phyloP scores from a whole-genome alignment of 352 stramenopile genomes.

The Pythium phragmiticola region DNA sequence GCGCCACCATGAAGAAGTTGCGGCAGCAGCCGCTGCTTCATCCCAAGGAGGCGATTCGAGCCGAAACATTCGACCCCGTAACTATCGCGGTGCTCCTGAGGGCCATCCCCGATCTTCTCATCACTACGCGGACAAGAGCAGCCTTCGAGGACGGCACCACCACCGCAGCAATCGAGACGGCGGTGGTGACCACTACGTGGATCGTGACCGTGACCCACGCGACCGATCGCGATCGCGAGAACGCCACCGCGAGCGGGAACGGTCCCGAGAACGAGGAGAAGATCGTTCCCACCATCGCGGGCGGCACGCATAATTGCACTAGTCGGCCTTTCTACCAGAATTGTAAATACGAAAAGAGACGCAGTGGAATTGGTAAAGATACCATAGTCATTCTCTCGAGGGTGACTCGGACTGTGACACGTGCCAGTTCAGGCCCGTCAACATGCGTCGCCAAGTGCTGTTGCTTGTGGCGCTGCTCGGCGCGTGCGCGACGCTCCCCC shows the following conservation, averaged over 20 bases:
- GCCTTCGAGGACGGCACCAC: slow-evolving; percentile 19
- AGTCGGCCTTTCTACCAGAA: background rate
- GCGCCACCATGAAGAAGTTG: slow-evolving; percentile 73
- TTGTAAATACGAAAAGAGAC: slow-evolving; percentile 15
- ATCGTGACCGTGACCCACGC: slow-evolving; percentile 33
- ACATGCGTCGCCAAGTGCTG: slow-evolving; percentile 6
- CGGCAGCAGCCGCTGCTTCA: slow-evolving; percentile 33
- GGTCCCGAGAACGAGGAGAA: slow-evolving; percentile 15
- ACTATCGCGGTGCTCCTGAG: slow-evolving; percentile 15
- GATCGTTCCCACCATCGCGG: slow-evolving; percentile 5
- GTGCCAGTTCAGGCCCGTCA: slow-evolving; percentile 10
- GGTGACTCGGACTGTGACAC: slow-evolving; percentile 13
- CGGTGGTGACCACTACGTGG: slow-evolving; percentile 30
- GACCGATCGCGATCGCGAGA: slow-evolving; percentile 36
- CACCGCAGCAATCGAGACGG: slow-evolving; percentile 24
- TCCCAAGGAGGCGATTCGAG: slow-evolving; percentile 2
- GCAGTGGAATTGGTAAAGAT: background rate
- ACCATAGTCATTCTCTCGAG: slow-evolving; percentile 1
- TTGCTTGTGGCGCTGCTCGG: slow-evolving; percentile 32
- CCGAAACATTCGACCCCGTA: slow-evolving; percentile 13
- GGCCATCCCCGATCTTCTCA: slow-evolving; percentile 17
- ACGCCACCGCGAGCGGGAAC: slow-evolving; percentile 30
- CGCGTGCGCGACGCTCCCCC: slow-evolving; percentile 11
- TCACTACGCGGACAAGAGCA: slow-evolving; percentile 15
- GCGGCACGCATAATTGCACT: background rate